Conservation (phyloP, 257 asterid species). For the Haberlea rhodopensis region DNA sequence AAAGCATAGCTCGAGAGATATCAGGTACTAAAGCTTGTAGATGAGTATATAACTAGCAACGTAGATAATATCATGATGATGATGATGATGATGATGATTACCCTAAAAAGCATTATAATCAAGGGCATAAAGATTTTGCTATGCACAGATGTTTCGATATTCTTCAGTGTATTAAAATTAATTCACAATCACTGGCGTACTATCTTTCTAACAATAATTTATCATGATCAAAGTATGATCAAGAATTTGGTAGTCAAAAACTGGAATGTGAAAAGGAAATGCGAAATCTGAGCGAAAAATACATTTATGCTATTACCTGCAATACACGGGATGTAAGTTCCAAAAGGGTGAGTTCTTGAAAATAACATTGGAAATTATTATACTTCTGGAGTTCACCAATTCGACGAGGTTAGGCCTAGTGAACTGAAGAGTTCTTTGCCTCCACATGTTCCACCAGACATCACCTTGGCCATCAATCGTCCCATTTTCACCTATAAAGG, state of each 20-base stretch:
- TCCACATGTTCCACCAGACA: constrained; percentile 98
- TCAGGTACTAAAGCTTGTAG: no score
- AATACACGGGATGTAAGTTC: constrained; percentile 96
- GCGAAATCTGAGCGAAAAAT: not conserved
- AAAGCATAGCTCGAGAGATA: no score
- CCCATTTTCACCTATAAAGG: constrained; percentile 78
- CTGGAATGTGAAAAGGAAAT: not conserved
- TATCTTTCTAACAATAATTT: not conserved
- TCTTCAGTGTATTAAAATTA: not conserved
- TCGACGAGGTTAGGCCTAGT: constrained; percentile 89
- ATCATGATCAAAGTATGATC: no score
- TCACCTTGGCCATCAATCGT: constrained; percentile 96
- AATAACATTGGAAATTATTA: constrained; percentile 68
- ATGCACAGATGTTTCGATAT: not conserved
- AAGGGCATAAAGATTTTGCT: no score
- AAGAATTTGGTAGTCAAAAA: not conserved
- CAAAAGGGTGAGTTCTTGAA: constrained; percentile 96
- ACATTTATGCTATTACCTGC: constrained; percentile 53
- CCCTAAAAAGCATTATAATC: no score
- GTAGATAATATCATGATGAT: no score
- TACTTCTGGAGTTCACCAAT: constrained; percentile 68
- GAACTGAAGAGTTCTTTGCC: constrained; percentile 66
- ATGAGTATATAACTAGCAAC: no score
- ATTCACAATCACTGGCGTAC: not conserved
- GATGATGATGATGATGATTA: no score